Base-by-base conservation (phyloP, 345 rosid species). In the Dovyalis caffra region DNA sequence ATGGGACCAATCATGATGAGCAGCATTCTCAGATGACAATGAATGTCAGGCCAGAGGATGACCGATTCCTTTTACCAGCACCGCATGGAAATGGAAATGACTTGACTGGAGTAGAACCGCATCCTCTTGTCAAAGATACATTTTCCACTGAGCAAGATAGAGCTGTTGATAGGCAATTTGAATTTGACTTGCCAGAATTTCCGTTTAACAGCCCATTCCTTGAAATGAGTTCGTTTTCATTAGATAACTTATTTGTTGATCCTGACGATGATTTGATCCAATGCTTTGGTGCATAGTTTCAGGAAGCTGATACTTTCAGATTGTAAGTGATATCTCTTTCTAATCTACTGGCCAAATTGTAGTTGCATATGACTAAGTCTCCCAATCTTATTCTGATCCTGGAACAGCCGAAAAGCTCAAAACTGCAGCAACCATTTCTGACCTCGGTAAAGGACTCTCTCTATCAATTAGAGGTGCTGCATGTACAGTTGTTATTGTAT, bases 111-210 rank as follows among this genome's bases (percentile, higher is more conserved):
- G 84, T 66, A 45, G 87, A 81, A 7, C 70, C 88, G 75, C 86
- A 79, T 51, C 82, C 75, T 76, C 80, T 74, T 70, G 76, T 51
- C 40, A 79, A 84, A 21, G 89, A 88, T 61, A 29, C 81, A 53
- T 87, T 84, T 77, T 88, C 78, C 4, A 82, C 64, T 72, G 98
- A 85, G 60, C 93, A 88, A 80, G 91, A 89, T 4, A 82, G 85
- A 67, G 83, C 82, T 64, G 81, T 88, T 80, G 92, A 85, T 80
- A 84, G 74, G 86, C 82, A 77, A 70, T 85, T 90, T 73, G 76
- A 76, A 65, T 66, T 87, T 72, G 80, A 64, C 12, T 5, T 37
- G 61, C 61, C 61, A 23, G 61, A 56, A n/a, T 56, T 56, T 56
- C 28, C 61, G 0, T n/a, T 56, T 56, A 56, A 56, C 61, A 56